Conservation (phyloP, 768 basidiomycete species). For the Lyophyllum semitale region DNA sequence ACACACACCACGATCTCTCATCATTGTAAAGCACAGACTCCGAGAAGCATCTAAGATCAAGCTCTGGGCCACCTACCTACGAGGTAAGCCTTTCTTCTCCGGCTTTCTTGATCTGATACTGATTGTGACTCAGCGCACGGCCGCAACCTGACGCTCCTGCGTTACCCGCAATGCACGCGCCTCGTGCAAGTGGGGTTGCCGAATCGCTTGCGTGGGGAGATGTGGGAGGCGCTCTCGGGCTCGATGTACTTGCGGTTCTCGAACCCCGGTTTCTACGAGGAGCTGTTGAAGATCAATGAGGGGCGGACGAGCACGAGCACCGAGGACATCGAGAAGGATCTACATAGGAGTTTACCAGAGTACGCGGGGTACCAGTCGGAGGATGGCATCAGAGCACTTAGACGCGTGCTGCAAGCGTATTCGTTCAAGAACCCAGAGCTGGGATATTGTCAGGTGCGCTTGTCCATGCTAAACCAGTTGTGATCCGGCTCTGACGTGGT, state of each 20-base stretch:
- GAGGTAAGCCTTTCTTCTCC: slow-evolving; percentile 45
- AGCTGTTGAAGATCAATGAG: slow-evolving; percentile 72
- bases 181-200: slow-evolving; percentile 96
- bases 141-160: slow-evolving; percentile 90
- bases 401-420: slow-evolving; percentile 93
- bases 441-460: slow-evolving; percentile 87
- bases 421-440: slow-evolving; percentile 93
- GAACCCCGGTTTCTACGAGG: slow-evolving; percentile 81
- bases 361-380: slow-evolving; percentile 94
- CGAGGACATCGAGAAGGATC: slow-evolving; percentile 98
- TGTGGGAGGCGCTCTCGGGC: slow-evolving; percentile 97
- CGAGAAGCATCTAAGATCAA: slow-evolving; percentile 94
- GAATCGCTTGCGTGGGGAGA: slow-evolving; percentile 90
- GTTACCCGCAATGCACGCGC: slow-evolving; percentile 97
- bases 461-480: background rate
- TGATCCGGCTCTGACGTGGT: slow-evolving; percentile 4
- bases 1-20: background rate
- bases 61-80: slow-evolving; percentile 89
- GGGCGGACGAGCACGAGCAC: slow-evolving; percentile 86
- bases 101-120: slow-evolving; percentile 8
- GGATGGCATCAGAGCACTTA: slow-evolving; percentile 80
- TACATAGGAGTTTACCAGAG: slow-evolving; percentile 94
- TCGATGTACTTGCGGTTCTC: slow-evolving; percentile 88
- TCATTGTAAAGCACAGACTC: slow-evolving; percentile 47
- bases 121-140: slow-evolving; percentile 67